These are phyloP conservation scores for Boletellus ananiceps DNA, from an alignment of 768 basidiomycete species.

Conservation along the genomic window DNA sequence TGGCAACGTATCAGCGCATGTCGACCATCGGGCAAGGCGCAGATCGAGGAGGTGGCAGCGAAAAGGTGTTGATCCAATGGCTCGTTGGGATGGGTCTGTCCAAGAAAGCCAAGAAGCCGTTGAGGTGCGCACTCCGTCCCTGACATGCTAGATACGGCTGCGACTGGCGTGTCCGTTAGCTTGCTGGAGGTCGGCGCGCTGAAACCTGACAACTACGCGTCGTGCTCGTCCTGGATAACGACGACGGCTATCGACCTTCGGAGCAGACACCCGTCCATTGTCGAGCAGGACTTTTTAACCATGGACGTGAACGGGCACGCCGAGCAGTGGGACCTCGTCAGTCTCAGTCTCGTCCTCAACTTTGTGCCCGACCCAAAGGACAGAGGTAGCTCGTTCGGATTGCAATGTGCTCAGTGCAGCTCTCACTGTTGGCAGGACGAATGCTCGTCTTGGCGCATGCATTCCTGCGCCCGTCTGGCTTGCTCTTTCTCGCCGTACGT, in stretches of 20 bases:
- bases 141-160: neutral
- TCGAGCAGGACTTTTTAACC: conserved; percentile 81
- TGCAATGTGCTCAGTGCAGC: neutral
- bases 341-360: conserved; percentile 86
- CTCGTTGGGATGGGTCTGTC: conserved; percentile 49
- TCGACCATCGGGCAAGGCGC: conserved; percentile 74
- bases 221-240: conserved; percentile 66
- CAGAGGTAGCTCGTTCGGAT: conserved; percentile 49
- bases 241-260: conserved; percentile 76
- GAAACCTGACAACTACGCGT: conserved; percentile 73
- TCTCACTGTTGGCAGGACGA: conserved; percentile 41
- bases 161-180: conserved; percentile 34
- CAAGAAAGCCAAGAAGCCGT: conserved; percentile 23
- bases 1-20: conserved; percentile 79
- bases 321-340: conserved; percentile 71
- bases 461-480: conserved; percentile 51
- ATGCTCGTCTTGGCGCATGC: conserved; percentile 63
- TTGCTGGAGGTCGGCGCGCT: conserved; percentile 88
- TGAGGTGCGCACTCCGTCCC: conserved; percentile 28
- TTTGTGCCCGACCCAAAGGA: conserved; percentile 74
- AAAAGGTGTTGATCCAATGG: conserved; percentile 76
- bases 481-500: conserved; percentile 70
- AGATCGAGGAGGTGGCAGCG: conserved; percentile 86
- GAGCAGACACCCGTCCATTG: conserved; percentile 75
- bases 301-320: conserved; percentile 49